Base-by-base conservation (phyloP, 352 stramenopile species). In the Pythium brassicae region DNA sequence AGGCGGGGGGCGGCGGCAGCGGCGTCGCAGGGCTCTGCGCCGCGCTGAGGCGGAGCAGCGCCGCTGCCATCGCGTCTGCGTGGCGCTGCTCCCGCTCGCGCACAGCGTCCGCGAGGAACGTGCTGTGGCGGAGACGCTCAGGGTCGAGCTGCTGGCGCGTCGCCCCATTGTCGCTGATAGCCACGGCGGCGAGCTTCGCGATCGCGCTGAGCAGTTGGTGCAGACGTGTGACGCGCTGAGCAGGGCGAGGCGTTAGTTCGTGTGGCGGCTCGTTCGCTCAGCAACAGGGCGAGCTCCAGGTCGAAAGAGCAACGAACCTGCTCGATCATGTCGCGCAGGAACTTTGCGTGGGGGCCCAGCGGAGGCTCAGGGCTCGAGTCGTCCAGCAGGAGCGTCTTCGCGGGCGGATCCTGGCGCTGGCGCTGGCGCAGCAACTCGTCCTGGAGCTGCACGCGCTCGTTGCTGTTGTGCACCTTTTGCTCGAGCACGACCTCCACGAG, bases 131-230 rank as follows among this genome's bases (percentile, higher is more conserved):
- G 8, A 87, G 69, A 35, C 78, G 78, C 15, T 37, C 32, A 14
- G 32, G 8, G 32, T 37, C 32, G 32, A 37, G 32, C 10, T 27
- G 34, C 15, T 47, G 27, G 15, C 34, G 39, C 6, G 25, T 22
- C 19, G 29, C 19, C 7, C 19, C 11, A 40, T 45, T 22, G n/a
- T 44, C 17, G 17, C 43, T 20, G 3, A 6, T 29, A 20, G 29
- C 20, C 3, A 59, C 67, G 0, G 79, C 74, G 7, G 80, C 72
- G 25, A 91, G 71, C 48, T 83, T 82, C 0, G 80, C 74, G 44
- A 90, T 55, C 1, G 76, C 80, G 1, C 72, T 57, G 44, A 89
- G 66, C 14, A 92, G 65, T 50, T 92, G 80, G 20, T 86, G 76
- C 10, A 86, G 51, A 25, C 80, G 65, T 2, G 65, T 72, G 43